phyloP scores from a whole-genome alignment of 1,284 basidiomycete genomes.

The Vanrija humicola region DNA sequence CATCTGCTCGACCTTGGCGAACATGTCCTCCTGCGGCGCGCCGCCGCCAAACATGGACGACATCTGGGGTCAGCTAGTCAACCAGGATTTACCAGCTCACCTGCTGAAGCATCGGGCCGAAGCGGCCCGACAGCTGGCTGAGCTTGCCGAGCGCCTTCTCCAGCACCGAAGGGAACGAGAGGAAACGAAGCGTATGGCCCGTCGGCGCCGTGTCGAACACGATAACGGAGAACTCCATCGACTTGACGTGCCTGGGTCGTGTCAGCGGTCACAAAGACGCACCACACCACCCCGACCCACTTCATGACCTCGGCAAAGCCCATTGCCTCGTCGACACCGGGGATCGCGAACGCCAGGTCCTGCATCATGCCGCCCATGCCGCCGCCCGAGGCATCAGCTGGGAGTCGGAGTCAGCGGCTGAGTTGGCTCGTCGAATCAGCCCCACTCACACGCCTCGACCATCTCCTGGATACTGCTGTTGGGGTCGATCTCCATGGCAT shows the following conservation, averaged over 20 bases:
- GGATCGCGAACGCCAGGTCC: conserved; percentile 97
- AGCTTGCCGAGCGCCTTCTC: conserved; percentile 97
- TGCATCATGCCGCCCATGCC: conserved; percentile 99
- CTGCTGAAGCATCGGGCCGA: conserved; percentile 96
- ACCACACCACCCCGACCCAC: conserved; percentile 59
- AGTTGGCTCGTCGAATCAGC: not conserved
- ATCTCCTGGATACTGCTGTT: conserved; percentile 96
- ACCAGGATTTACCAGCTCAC: conserved; percentile 46
- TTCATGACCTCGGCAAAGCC: conserved; percentile 99
- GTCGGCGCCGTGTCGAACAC: conserved; percentile 99
- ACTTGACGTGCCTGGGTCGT: conserved; percentile 82
- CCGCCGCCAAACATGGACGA: conserved; percentile 84
- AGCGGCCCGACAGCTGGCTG: conserved; percentile 80
- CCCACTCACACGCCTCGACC: conserved; percentile 80
- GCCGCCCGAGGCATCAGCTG: conserved; percentile 78
- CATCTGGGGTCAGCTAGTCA: conserved; percentile 58
- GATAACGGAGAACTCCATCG: conserved; percentile 99
- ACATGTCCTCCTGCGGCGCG: conserved; percentile 92
- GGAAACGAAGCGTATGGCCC: conserved; percentile 94
- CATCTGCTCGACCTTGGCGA: conserved; percentile 97
- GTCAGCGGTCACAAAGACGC: no score
- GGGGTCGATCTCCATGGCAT: conserved; percentile 99
- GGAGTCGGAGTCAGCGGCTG: not conserved
- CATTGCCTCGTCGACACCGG: conserved; percentile 99
- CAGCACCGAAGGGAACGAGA: conserved; percentile 95